Conservation (phyloP, 805 yeast species). For the Metschnikowia proteae region DNA sequence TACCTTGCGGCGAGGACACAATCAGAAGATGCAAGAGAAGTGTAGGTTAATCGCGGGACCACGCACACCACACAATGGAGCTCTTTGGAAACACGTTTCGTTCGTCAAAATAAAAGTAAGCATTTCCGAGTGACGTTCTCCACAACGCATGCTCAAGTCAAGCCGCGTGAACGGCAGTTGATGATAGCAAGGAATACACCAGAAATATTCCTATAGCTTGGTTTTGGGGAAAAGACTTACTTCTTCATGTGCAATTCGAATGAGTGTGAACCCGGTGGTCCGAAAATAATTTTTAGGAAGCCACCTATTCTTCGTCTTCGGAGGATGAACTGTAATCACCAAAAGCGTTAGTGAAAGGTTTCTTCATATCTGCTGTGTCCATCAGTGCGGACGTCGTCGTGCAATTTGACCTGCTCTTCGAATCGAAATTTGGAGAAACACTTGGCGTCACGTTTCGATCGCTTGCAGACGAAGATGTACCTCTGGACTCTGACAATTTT, state of each 20-base stretch:
- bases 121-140: too few relatives aligned
- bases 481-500: background rate
- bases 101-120: too few relatives aligned
- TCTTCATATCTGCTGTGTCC: background rate
- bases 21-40: background rate
- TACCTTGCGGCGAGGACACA: background rate
- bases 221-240: too few relatives aligned
- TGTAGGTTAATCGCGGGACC: background rate
- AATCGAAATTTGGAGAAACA: background rate
- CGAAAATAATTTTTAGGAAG: background rate
- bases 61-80: background rate
- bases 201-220: too few relatives aligned
- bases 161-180: too few relatives aligned
- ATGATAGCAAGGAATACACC: too few relatives aligned
- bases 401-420: too few relatives aligned
- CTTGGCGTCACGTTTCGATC: background rate
- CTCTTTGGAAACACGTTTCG: too few relatives aligned
- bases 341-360: background rate
- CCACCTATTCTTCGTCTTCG: background rate
- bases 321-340: background rate
- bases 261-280: too few relatives aligned
- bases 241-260: too few relatives aligned
- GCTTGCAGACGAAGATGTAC: background rate
- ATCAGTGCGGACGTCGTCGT: background rate
- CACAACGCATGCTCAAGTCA: too few relatives aligned